Evolutionary conservation across 768 basidiomycete species (phyloP).

Genomic region (Lentinula guzmanii): DNA sequence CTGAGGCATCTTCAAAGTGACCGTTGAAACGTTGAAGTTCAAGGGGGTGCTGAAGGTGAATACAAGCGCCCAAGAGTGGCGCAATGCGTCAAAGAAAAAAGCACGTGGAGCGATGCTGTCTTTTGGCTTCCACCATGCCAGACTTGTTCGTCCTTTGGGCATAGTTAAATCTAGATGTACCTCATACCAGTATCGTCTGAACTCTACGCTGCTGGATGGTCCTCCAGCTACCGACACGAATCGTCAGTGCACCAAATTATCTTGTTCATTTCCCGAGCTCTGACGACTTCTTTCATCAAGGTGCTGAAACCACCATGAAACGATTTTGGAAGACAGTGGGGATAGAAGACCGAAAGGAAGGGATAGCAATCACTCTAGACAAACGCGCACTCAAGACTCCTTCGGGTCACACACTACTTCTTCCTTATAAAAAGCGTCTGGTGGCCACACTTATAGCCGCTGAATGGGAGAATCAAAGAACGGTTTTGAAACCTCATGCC

Average conservation of each 20-base stretch:
- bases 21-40: not conserved
- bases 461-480: slow-evolving; percentile 95
- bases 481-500: slow-evolving; percentile 80
- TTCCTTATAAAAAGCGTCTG: slow-evolving; percentile 66
- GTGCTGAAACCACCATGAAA: slow-evolving; percentile 79
- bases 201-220: slow-evolving; percentile 31
- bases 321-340: slow-evolving; percentile 95
- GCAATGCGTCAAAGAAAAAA: not conserved
- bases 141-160: not conserved
- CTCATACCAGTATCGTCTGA: slow-evolving; percentile 12
- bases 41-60: not conserved
- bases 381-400: slow-evolving; percentile 85
- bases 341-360: slow-evolving; percentile 45
- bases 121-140: not conserved
- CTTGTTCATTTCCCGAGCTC: not conserved
- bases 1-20: not conserved
- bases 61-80: not conserved
- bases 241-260: slow-evolving; percentile 33
- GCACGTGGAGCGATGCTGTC: not conserved
- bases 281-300: slow-evolving; percentile 30
- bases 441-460: slow-evolving; percentile 83
- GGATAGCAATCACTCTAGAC: slow-evolving; percentile 68
- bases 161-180: not conserved
- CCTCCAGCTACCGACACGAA: slow-evolving; percentile 55
- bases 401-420: slow-evolving; percentile 62